Percentiles rank a stretch among this genome's conserved stretches.
phyloP scores from a whole-genome alignment of 2,329 filamentous ascomycete species.

The Meredithiella fracta region DNA sequence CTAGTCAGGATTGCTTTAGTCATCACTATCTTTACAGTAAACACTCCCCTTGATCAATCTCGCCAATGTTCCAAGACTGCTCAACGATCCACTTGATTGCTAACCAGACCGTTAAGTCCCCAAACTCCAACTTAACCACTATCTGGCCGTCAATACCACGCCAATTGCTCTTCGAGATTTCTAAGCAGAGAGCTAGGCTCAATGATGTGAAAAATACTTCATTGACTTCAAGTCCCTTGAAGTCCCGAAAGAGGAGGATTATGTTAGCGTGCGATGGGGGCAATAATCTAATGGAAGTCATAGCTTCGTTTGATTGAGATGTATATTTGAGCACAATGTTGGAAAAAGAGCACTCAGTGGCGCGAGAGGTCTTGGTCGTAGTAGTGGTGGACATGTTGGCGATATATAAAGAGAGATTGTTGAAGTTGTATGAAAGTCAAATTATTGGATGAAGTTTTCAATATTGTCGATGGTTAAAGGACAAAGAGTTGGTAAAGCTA shows the following conservation, averaged over 20 bases:
- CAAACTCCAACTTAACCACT: not conserved
- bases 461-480: too few species aligned
- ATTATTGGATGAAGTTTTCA: too few species aligned
- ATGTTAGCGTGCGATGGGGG: not conserved
- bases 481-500: too few species aligned
- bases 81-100: not conserved
- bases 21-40: not conserved
- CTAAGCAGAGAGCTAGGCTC: not conserved
- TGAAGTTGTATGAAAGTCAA: too few species aligned
- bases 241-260: not conserved
- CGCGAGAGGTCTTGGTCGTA: too few species aligned
- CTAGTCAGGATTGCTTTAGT: not conserved
- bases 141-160: not conserved
- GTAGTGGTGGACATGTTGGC: too few species aligned
- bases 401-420: too few species aligned
- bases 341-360: too few species aligned
- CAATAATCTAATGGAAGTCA: too few species aligned
- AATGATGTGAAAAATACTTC: not conserved
- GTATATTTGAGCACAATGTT: too few species aligned
- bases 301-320: too few species aligned
- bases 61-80: not conserved
- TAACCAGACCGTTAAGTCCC: not conserved
- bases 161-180: not conserved
- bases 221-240: not conserved
- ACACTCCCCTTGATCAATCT: not conserved